Evolutionary conservation across 164 flowering plant species (phyloP).

Genomic region (Litsea cubeba): DNA sequence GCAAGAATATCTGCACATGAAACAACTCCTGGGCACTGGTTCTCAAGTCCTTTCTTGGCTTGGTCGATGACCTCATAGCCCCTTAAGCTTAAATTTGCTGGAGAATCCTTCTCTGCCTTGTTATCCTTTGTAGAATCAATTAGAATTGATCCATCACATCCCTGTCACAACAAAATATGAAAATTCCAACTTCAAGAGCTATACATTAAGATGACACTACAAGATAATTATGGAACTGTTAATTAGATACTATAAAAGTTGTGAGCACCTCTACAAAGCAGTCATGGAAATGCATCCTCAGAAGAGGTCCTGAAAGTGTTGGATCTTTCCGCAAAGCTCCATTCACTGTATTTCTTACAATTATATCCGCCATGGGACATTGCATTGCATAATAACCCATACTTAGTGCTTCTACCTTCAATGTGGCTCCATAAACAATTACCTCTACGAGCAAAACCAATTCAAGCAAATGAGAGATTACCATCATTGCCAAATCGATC

Average conservation of each 20-base stretch:
- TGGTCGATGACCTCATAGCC: slow-evolving; percentile 76
- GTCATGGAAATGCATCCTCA: slow-evolving; percentile 89
- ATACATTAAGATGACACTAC: neutral
- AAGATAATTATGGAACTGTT: neutral
- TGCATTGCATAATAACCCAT: slow-evolving; percentile 58
- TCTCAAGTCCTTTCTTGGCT: slow-evolving; percentile 52
- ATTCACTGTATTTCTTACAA: slow-evolving; percentile 49
- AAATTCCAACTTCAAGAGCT: neutral
- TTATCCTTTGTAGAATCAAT: slow-evolving; percentile 71
- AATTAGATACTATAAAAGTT: neutral
- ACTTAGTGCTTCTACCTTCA: slow-evolving; percentile 41
- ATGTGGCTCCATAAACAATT: slow-evolving; percentile 17
- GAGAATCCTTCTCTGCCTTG: slow-evolving; percentile 83
- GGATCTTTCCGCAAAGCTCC: slow-evolving; percentile 62
- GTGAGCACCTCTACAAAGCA: slow-evolving; percentile 63
- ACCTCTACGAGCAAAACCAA: slow-evolving; percentile 18
- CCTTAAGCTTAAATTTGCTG: slow-evolving; percentile 71
- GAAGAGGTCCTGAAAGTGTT: slow-evolving; percentile 66
- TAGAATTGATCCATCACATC: slow-evolving; percentile 86
- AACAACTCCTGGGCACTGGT: slow-evolving; percentile 73
- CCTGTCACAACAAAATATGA: slow-evolving; percentile 32
- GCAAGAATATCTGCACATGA: slow-evolving; percentile 89
- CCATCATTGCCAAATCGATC: slow-evolving; percentile 3
- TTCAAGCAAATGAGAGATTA: slow-evolving; percentile 13
- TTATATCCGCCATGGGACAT: slow-evolving; percentile 63